Conservation (phyloP, 495 filamentous ascomycete species). For the Hypoxylon fragiforme region DNA sequence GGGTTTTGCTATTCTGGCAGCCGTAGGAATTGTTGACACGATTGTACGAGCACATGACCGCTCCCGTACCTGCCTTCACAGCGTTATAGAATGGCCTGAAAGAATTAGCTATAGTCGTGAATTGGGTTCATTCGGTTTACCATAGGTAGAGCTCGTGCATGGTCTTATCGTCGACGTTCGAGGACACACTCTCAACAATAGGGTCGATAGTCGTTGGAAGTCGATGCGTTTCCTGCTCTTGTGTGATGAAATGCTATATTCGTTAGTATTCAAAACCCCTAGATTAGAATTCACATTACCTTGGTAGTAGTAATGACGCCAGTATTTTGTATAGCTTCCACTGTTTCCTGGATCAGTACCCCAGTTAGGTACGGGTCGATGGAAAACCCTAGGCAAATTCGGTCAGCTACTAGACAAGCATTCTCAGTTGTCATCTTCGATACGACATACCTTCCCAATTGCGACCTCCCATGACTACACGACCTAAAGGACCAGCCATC, state of each 20-base stretch:
- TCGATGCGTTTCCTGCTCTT: slow-evolving; percentile 58
- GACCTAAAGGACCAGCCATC: slow-evolving; percentile 51
- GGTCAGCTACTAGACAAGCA: no score
- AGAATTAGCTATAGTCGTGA: not conserved
- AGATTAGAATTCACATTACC: not conserved
- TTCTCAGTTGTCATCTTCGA: no score
- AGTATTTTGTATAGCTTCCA: slow-evolving; percentile 43
- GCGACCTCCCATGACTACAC: slow-evolving; percentile 45
- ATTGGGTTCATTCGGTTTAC: slow-evolving; percentile 7
- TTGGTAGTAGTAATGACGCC: slow-evolving; percentile 33
- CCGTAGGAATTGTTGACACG: slow-evolving; percentile 57
- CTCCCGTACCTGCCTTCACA: slow-evolving; percentile 52
- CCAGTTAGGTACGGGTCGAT: slow-evolving; percentile 41
- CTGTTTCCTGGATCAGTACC: slow-evolving; percentile 31
- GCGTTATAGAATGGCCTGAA: slow-evolving; percentile 59
- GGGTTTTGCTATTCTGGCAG: slow-evolving; percentile 54
- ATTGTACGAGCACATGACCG: slow-evolving; percentile 62
- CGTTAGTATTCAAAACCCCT: slow-evolving; percentile 21
- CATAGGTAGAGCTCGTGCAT: slow-evolving; percentile 64
- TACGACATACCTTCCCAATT: slow-evolving; percentile 48
- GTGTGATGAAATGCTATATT: slow-evolving; percentile 53
- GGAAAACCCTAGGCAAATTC: slow-evolving; percentile 27
- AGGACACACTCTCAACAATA: slow-evolving; percentile 40
- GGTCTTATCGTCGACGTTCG: slow-evolving; percentile 57
- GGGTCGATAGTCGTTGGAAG: not conserved